Evolutionary conservation across 768 basidiomycete species (phyloP).

Genomic region (Kwoniella heveanensis): DNA sequence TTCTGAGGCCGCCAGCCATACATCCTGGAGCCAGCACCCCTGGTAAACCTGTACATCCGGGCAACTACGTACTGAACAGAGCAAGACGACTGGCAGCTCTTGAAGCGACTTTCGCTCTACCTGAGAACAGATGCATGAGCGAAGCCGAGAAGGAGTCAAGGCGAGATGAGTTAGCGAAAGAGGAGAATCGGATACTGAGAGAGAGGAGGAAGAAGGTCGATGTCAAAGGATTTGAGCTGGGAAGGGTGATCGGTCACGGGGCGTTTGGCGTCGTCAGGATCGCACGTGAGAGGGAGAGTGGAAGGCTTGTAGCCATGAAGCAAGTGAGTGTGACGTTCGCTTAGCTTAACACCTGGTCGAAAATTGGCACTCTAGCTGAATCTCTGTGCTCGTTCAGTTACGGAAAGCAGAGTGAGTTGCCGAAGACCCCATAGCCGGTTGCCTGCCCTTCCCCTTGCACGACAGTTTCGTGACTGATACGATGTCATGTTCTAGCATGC

Average conservation of each 20-base stretch:
- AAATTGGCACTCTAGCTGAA: background rate
- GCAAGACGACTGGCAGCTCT: constrained; percentile 82
- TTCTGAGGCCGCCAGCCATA: constrained; percentile 45
- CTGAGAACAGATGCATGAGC: constrained; percentile 60
- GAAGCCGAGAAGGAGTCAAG: constrained; percentile 72
- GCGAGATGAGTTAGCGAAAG: constrained; percentile 75
- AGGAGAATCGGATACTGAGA: constrained; percentile 87
- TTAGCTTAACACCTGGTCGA: background rate
- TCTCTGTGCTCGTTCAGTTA: constrained; percentile 29
- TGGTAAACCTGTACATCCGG: constrained; percentile 71
- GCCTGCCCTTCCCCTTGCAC: too few relatives aligned
- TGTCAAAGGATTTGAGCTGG: constrained; percentile 78
- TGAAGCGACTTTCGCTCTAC: constrained; percentile 72
- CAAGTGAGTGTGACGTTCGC: constrained; percentile 64
- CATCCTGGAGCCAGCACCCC: constrained; percentile 58
- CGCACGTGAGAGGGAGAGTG: constrained; percentile 76
- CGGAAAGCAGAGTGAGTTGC: constrained; percentile 53
- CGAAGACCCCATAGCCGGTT: too few relatives aligned
- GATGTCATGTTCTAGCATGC: constrained; percentile 68
- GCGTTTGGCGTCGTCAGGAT: constrained; percentile 96
- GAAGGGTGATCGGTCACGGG: constrained; percentile 94
- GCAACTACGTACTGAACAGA: constrained; percentile 77
- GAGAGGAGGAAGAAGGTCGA: constrained; percentile 80
- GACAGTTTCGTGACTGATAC: too few relatives aligned
- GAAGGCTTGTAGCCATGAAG: constrained; percentile 92